Base-by-base conservation (phyloP, 345 rosid species). In the Melaleuca alternifolia region DNA sequence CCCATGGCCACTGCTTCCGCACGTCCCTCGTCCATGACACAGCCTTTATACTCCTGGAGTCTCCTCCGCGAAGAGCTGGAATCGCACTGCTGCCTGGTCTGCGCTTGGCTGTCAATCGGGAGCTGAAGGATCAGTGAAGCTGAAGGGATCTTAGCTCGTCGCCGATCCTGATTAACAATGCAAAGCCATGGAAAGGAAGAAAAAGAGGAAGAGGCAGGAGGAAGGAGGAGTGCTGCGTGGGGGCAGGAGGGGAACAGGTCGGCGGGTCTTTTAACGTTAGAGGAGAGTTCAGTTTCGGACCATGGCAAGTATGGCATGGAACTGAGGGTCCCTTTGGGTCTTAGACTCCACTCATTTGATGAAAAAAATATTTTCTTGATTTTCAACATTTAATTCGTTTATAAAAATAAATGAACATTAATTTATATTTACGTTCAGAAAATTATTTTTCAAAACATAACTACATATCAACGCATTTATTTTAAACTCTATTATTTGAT, bases 1-100 rank as follows among this genome's bases (percentile, higher is more conserved):
- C 81, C 89, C 92, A 86, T 86, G 83, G 88, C 51, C 10, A 85
- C 83, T 52, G 87, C 87, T 86, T 59, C 87, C 7, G 83, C 71
- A 65, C 54, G 33, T 62, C 48, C 10, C 53, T 56, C 61, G 59
- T 83, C 85, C 85, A 83, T 83, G 48, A 41, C 79, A 18, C 79
- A 46, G 79, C 48, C 48, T 9, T 37, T 37, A 30, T 37, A 41
- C 41, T 71, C 5, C 24, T 4, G 48, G 10, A 24, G 57, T 54
- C 57, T 54, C 24, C 57, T 54, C 20, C 57, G 8, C 20, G 10
- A 20, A 51, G 24, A 54, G 79, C 79, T 21, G 12, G 79, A 37
- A 71, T 71, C 24, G 48, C 4, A 33, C 11, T 48, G 79, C 11
- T 20, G 79, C 48, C 79, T 71, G 24, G 79, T 37, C 79, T 10